Evolutionary conservation across 495 filamentous ascomycete species (phyloP), one percentile per base, ranked within the genome.

Genomic region (Choiromyces venosus): DNA sequence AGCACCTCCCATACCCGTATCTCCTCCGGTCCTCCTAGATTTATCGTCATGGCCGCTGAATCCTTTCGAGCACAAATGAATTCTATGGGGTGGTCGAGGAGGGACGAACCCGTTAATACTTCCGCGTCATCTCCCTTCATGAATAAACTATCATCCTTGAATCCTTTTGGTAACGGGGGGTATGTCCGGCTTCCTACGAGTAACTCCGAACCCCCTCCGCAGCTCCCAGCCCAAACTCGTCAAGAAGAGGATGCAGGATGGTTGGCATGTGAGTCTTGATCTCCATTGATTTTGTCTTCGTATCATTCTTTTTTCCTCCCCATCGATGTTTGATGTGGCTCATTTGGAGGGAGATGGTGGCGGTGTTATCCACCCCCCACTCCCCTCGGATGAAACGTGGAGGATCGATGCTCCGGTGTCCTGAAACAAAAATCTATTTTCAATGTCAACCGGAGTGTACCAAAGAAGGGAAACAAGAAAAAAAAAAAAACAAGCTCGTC

Each of bases 191-290:
- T 99, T 46, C 95, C 95, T 67, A 96, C 92, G 80, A 91, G 83
- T 66, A 93, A 97, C 82, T 87, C 84, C 69, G 88, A 80, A 29
- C 69, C 93, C 40, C 95, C 93, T 64, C 93, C 94, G 73, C 93
- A 93, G 46, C 84, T 97, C 37, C 94, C 94, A 52, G 94, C 94
- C 71, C 86, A 92, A 70, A 93, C 77, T 80, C 88, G 95, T 76
- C 87, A 94, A 71, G 93, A 97, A 76, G 95, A 98, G 84, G 95
- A 99, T 76, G 95, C 97, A 83, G 91, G 89, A 67, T 97, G 91
- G 88, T 93, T 99, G 87, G 92, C 91, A 73, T 86, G 95, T 99
- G 89, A 94, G 95, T 96, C 83, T 83, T 78, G 70, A 14, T 77
- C 82, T 74, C 75, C 74, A 75, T 82, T 70, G 82, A 75, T 78